Evolutionary conservation across 345 rosid species (phyloP).

Genomic region (Eucalyptus cloeziana): DNA sequence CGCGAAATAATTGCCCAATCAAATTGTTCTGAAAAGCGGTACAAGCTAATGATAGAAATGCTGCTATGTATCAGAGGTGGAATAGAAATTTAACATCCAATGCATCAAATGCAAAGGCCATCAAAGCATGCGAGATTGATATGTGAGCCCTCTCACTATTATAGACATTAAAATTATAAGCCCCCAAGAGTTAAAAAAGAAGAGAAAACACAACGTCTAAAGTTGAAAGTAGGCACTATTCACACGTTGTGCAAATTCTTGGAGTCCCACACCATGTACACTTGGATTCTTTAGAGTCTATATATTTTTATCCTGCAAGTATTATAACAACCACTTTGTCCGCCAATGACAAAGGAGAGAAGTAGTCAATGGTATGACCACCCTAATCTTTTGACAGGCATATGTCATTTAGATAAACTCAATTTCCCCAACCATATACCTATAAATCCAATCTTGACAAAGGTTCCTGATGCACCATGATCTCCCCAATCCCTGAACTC

Average conservation of each 20-base stretch:
- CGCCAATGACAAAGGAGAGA: background rate
- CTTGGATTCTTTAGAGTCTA: no score
- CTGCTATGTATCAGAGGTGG: background rate
- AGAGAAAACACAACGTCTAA: background rate
- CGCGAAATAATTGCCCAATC: background rate
- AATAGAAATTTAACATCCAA: background rate
- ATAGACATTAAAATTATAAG: no score
- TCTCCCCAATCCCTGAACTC: constrained; percentile 97
- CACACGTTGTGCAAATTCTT: background rate
- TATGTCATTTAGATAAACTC: background rate
- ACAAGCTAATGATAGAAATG: background rate
- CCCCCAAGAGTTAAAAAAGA: background rate
- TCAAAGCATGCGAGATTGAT: background rate
- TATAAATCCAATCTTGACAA: constrained; percentile 69
- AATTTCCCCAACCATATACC: constrained; percentile 16
- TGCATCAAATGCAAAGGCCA: background rate
- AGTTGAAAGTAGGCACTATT: background rate
- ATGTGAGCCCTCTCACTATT: background rate
- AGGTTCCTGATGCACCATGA: constrained; percentile 67
- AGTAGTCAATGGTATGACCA: background rate
- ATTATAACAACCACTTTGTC: background rate
- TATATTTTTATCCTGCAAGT: background rate
- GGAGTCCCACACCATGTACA: background rate
- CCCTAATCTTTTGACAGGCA: background rate
- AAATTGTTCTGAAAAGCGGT: background rate